Percentiles rank a stretch among this genome's conserved stretches.
Conservation (phyloP, 2,329 filamentous ascomycete genomes). For the Calonectria leucothoes region DNA sequence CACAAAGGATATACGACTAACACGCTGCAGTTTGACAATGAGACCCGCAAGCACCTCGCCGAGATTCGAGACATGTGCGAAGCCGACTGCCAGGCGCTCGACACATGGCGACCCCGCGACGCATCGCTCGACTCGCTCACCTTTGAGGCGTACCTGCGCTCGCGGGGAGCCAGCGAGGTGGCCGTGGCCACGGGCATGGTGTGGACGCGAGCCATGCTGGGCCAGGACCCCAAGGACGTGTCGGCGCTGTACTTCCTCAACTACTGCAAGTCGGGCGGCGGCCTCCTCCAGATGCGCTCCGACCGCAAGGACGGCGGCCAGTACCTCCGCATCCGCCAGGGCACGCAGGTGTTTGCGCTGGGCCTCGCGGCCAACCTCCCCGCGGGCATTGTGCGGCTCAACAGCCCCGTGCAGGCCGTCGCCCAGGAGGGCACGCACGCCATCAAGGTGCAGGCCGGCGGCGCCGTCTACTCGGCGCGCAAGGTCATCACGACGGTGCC, state of each 20-base stretch:
- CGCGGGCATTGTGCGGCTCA: slow-evolving; percentile 40
- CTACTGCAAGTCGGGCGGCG: slow-evolving; percentile 65
- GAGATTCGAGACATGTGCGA: slow-evolving; percentile 42
- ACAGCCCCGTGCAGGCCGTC: slow-evolving; percentile 45
- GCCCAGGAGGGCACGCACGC: slow-evolving; percentile 35
- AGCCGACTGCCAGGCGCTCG: slow-evolving; percentile 43
- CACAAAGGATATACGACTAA: background rate
- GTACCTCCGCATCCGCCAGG: slow-evolving; percentile 60
- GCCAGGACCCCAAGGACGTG: slow-evolving; percentile 60
- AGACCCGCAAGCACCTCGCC: slow-evolving; percentile 23
- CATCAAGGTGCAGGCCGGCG: slow-evolving; percentile 40
- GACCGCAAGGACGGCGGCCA: slow-evolving; percentile 65
- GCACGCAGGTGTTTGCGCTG: slow-evolving; percentile 56
- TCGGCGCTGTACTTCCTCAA: slow-evolving; percentile 66
- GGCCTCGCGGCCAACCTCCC: slow-evolving; percentile 51
- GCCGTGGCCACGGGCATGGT: slow-evolving; percentile 46
- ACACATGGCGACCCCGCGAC: slow-evolving; percentile 33
- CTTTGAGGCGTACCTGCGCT: slow-evolving; percentile 44
- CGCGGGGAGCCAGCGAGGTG: slow-evolving; percentile 31
- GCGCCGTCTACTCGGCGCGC: slow-evolving; percentile 47
- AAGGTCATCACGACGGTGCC: slow-evolving; percentile 63
- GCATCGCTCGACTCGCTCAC: slow-evolving; percentile 39
- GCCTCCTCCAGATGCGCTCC: slow-evolving; percentile 63
- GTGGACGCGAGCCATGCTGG: slow-evolving; percentile 63
- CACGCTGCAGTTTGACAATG: slow-evolving; percentile 20